A percentile compares a stretch with the other conserved stretches of the same genome.
Evolutionary conservation across 2,329 filamentous ascomycete genomes (phyloP).

Genomic region (Thermochaetoides dissita): DNA sequence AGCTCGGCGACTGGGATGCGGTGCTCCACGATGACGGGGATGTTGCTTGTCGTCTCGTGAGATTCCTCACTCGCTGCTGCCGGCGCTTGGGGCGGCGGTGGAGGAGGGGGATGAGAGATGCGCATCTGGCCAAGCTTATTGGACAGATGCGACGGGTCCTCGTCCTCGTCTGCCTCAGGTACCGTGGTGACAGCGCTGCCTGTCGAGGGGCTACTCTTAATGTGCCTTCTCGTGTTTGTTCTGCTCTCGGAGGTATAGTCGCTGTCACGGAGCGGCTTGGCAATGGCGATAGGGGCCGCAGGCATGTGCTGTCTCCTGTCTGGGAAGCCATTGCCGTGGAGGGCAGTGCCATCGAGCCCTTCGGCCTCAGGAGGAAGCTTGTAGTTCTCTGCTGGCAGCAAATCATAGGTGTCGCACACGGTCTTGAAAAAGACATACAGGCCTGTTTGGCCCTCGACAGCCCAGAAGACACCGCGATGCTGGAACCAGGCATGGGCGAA

Average conservation of each 20-base stretch:
- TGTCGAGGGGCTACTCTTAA: slow-evolving; percentile 64
- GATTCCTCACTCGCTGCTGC: slow-evolving; percentile 37
- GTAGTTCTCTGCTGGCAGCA: slow-evolving; percentile 88
- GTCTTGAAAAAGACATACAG: slow-evolving; percentile 95
- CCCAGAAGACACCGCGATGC: slow-evolving; percentile 89
- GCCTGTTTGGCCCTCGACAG: slow-evolving; percentile 78
- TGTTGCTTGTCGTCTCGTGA: slow-evolving; percentile 22
- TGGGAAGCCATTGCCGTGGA: slow-evolving; percentile 2
- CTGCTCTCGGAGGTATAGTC: slow-evolving; percentile 37
- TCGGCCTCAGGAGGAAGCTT: slow-evolving; percentile 89
- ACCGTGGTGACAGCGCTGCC: slow-evolving; percentile 70
- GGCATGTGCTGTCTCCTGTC: slow-evolving; percentile 8
- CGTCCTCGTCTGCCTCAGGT: slow-evolving; percentile 69
- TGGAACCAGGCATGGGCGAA: slow-evolving; percentile 99
- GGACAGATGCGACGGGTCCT: slow-evolving; percentile 31
- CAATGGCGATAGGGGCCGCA: slow-evolving; percentile 9
- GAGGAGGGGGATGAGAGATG: slow-evolving; percentile 21
- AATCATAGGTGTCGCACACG: slow-evolving; percentile 80
- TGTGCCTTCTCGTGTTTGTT: slow-evolving; percentile 70
- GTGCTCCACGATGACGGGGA: slow-evolving; percentile 29
- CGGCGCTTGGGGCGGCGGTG: slow-evolving; percentile 17
- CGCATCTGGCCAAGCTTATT: slow-evolving; percentile 33
- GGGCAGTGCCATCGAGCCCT: slow-evolving; percentile 44
- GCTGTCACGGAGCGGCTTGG: slow-evolving; percentile 27
- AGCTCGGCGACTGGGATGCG: slow-evolving; percentile 4